Evolutionary conservation across 257 asterid genomes (phyloP), one percentile per base, ranked within the genome.

Genomic region (Penstemon davidsonii): DNA sequence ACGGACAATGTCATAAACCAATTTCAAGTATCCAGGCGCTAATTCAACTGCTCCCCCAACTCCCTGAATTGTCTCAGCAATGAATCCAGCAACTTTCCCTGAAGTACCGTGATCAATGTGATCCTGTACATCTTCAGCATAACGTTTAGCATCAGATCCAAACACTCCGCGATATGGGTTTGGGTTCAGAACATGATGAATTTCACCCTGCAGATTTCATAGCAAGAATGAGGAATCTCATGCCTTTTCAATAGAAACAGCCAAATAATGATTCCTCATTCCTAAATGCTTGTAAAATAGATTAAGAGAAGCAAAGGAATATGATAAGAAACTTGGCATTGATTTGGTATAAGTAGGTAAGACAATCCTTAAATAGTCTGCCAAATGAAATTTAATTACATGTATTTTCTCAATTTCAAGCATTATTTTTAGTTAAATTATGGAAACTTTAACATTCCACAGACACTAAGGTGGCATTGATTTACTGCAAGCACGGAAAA

Each of bases 11-110:
- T 88, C 96, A 51, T 90, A 93, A 52, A 87, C 99, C 73, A 78
- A 68, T 79, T 93, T 88, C 68, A 93, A 81, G 82, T 93, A 93
- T 77, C 99, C 99, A 7, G 96, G 92, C 76, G 97, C 97, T 66
- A 93, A 76, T 76, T 93, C 99, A 72, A 93, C 97, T 42, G 99
- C 81, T 80, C 99, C 99, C 38, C 99, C 99, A 71, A 83, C 99
- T 45, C 99, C 99, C 99, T 93, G 99, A 78, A 93, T 87, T 55
- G 99, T 93, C 81, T 93, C 99, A 40, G 99, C 95, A 67, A 93
- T 90, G 79, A 93, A 93, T 10, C 97, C 97, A 70, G 96, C 96
- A 47, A 93, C 95, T 56, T 83, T 83, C 81, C 97, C 96, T 13
- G 99, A 81, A 76, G 96, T 85, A 8, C 97, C 96, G 44, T 93